Percentiles rank a stretch among this genome's conserved stretches.
Evolutionary conservation across 2,329 filamentous ascomycete genomes (phyloP).

Genomic region (Uncinocarpus reesii): DNA sequence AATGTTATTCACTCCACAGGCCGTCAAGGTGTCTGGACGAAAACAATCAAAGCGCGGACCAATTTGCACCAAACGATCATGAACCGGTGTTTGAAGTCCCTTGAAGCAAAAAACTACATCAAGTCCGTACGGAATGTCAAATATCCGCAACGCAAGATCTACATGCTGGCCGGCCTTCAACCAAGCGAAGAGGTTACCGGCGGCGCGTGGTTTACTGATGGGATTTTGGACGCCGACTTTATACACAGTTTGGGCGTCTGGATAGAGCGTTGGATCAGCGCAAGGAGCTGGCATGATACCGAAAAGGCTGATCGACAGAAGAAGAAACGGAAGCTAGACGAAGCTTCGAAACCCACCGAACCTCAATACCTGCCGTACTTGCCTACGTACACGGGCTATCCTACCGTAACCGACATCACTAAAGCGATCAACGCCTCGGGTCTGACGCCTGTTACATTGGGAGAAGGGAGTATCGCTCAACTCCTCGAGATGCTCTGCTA

Average conservation of each 20-base stretch:
- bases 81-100: constrained; percentile 69
- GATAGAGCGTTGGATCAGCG: constrained; percentile 63
- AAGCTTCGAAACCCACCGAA: constrained; percentile 23
- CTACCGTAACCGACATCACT: constrained; percentile 69
- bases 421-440: constrained; percentile 57
- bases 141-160: constrained; percentile 85
- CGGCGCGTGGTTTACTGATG: constrained; percentile 88
- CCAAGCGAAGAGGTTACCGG: constrained; percentile 86
- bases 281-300: constrained; percentile 57
- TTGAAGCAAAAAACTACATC: constrained; percentile 73
- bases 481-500: constrained; percentile 80
- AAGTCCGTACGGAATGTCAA: constrained; percentile 86
- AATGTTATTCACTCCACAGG: constrained; percentile 77
- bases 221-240: constrained; percentile 78
- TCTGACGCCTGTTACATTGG: constrained; percentile 60
- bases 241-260: constrained; percentile 65
- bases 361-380: constrained; percentile 42
- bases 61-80: constrained; percentile 77
- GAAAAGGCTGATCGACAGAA: constrained; percentile 28
- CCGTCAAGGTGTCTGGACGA: constrained; percentile 81
- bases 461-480: constrained; percentile 67
- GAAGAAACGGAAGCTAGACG: constrained; percentile 34
- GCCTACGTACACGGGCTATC: constrained; percentile 64
- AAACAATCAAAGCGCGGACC: constrained; percentile 66
- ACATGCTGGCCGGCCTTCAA: constrained; percentile 75